phyloP scores from a whole-genome alignment of 306 rosid species.

The Sicyos baderoa region DNA sequence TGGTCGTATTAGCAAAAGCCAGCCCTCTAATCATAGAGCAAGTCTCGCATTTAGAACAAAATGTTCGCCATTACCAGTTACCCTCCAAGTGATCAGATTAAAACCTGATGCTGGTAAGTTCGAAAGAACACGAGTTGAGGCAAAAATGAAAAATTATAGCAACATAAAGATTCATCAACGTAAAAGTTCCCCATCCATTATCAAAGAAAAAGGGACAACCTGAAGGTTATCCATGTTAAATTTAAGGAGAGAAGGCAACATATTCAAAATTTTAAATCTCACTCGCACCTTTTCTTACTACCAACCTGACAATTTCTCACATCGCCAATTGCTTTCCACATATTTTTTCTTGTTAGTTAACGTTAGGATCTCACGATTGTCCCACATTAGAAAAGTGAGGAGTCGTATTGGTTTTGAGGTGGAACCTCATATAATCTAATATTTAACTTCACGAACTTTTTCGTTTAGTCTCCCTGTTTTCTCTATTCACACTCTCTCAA shows the following conservation, averaged over 20 bases:
- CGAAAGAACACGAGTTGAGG: background rate
- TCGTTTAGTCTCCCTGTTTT: background rate
- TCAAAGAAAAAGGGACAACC: background rate
- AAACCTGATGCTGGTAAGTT: background rate
- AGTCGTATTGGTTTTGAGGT: too few relatives aligned
- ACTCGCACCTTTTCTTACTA: background rate
- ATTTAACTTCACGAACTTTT: background rate
- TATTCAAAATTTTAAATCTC: background rate
- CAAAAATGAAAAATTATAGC: background rate
- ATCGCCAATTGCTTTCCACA: background rate
- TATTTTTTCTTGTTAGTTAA: background rate
- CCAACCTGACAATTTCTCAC: background rate
- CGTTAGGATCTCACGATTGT: too few relatives aligned
- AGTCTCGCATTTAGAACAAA: background rate
- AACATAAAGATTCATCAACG: background rate
- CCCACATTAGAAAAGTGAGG: too few relatives aligned
- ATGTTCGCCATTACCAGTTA: background rate
- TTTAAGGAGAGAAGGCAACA: background rate
- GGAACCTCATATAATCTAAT: too few relatives aligned
- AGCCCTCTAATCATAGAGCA: conserved; percentile 42
- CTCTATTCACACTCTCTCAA: background rate
- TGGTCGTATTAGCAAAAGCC: conserved; percentile 46
- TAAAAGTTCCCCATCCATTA: background rate
- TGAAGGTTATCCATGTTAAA: background rate
- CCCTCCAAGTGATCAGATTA: background rate